Evolutionary conservation across 768 basidiomycete genomes (phyloP).

Genomic region (Lentinula sp.): DNA sequence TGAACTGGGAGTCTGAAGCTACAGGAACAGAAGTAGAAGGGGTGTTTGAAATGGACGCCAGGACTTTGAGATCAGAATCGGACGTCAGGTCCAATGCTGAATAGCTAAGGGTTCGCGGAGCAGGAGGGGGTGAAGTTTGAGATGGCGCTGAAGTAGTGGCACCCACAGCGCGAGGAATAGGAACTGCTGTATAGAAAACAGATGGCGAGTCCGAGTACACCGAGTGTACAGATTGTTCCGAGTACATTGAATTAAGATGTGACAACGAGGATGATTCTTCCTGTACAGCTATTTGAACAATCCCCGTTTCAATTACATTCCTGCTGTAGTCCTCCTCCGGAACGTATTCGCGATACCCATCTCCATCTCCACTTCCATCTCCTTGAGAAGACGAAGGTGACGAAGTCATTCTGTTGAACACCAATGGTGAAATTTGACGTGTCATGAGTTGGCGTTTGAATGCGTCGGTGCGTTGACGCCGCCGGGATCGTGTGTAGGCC

Average conservation of each 20-base stretch:
- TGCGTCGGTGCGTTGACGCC: background rate
- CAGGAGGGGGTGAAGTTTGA: background rate
- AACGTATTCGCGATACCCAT: background rate
- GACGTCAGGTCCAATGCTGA: background rate
- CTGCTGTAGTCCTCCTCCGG: background rate
- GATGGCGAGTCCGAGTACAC: conserved; percentile 1
- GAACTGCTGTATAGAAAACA: conserved; percentile 4
- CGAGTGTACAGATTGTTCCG: background rate
- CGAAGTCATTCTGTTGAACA: background rate
- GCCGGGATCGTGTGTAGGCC: background rate
- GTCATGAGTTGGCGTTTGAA: conserved; percentile 1
- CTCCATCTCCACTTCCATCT: background rate
- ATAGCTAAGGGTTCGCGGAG: background rate
- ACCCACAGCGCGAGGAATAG: background rate
- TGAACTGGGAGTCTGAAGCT: too few relatives aligned
- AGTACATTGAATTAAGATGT: background rate
- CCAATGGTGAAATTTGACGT: conserved; percentile 2
- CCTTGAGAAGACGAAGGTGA: background rate
- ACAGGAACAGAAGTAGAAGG: background rate
- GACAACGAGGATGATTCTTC: background rate
- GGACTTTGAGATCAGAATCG: background rate
- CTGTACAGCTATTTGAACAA: background rate
- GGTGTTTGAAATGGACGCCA: background rate
- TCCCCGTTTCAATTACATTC: background rate
- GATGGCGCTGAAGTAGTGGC: background rate